Base-by-base conservation (phyloP, 768 basidiomycete genomes). In the Rhizopogon sp. region DNA sequence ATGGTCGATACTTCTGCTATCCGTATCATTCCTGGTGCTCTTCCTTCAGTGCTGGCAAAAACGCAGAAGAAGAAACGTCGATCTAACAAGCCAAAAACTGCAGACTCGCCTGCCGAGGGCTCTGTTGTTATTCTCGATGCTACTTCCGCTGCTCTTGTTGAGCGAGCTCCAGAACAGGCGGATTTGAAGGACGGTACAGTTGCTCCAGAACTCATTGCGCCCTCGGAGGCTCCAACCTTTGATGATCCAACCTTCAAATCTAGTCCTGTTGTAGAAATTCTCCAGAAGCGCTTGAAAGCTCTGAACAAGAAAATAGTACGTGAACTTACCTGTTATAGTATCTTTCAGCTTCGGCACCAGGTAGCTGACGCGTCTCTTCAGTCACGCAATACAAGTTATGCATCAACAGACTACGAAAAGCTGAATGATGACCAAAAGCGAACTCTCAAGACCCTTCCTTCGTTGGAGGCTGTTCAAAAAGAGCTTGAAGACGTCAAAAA, bases 391-490 rank as follows among this genome's bases (percentile, higher is more conserved):
- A 75, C 84, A 45, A 71, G 75, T 10, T 94, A 96, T 67, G 80
- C 87, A 31, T 62, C 82, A 3, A 85, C 80, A 17, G 83, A 84
- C 28, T 68, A 78, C 3, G 83, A 85, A 53, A 87, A 87, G 63
- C 80, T 95, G 52, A 91, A 96, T 59, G 90, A 93, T 41, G 94
- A 96, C 70, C 93, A 97, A 72, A 87, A 79, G 59, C 82, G 85
- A 35, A 76, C 80, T 2, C 62, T 94, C 51, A 87, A 82, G 59
- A 84, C 81, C 16, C 81, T 96, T 43, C 81, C 93, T 9, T 75
- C 78, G 6, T 75, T 95, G 20, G 92, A 95, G 64, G 88, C 85
- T 9, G 76, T 85, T 40, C 80, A 85, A 60, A 91, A 90, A 64
- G 93, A 95, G 62, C 72, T 96, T 13, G 84, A 81, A 25, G 93